Base-by-base conservation (phyloP, 1,284 basidiomycete genomes). In the Irpex sp. region DNA sequence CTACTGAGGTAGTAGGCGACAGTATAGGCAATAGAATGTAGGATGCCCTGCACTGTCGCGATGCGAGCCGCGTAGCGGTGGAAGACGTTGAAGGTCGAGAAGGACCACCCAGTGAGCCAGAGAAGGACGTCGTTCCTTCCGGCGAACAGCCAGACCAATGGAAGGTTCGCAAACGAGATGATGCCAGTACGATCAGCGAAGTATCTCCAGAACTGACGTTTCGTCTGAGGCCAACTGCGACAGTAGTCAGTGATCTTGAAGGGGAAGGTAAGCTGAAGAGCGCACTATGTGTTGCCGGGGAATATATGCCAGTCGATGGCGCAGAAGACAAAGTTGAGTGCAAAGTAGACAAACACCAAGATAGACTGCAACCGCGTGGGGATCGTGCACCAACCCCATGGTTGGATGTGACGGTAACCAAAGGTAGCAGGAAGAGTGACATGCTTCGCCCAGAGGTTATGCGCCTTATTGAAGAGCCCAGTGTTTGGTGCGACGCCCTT, bases 81-180 rank as follows among this genome's bases (percentile, higher is more conserved):
- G 51, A 54, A 54, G 26, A 54, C 51, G 51, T 54, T 54, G 51
- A 54, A 54, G 51, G 51, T 54, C 9, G 51, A 54, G 51, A 54
- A 54, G 19, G 51, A 54, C 51, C 51, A 54, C 11, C 51, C 51
- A 19, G 51, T 54, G 17, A 54, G 51, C 51, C 51, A 54, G 4
- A 54, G 17, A 17, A 54, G 51, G 17, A 54, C 51, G 5, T 54
- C 51, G 17, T 54, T 54, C 26, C 51, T 11, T 11, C 51, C 51
- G 51, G 51, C 51, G 17, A 54, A 54, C 51, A 54, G 17, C 51
- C 51, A 54, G 11, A 54, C 51, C 17, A 54, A 17, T 11, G 51
- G 51, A 31, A 54, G 51, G 51, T 54, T 54, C 11, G 51, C 51
- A 31, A 54, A 54, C 11, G 11, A 21, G 17, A 54, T 54, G 51